Evolutionary conservation across 495 filamentous ascomycete species (phyloP), one percentile per base, ranked within the genome.

Genomic region (Tuber indicum): DNA sequence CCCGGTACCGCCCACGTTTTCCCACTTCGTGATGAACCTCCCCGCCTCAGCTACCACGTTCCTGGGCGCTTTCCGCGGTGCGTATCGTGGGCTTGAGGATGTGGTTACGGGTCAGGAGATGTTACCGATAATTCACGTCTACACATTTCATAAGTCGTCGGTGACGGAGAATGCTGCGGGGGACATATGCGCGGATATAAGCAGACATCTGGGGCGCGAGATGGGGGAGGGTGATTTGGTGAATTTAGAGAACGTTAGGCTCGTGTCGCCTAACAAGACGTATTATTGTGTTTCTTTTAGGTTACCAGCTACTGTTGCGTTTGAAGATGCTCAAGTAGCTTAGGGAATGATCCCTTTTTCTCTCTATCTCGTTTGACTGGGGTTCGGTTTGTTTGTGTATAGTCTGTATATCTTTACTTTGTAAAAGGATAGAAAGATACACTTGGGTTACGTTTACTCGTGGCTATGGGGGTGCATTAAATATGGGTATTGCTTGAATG

Each of bases 261-360:
- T 96, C 75, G 96, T 99, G 75, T 92, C 94, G 78, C 96, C 96
- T 45, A 91, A 91, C 77, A 98, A 99, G 88, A 89, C 90, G 82
- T 98, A 98, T 93, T 98, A 96, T 84, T 98, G 96, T 84, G 94
- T 93, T 12, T 96, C 90, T 78, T 98, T 99, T 84, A 88, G 93
- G 73, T 79, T 99, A 69, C 96, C 96, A 41, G 79, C 83, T 39
- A 90, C 92, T 83, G 93, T 97, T 3, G 96, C 94, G 70, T 97
- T 97, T 85, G 86, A 77, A 14, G 72, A 80, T 9, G 45, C 44
- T 14, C 36, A 72, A 58, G 71, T 9, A 39, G 52, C 14, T 19
- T 66, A 19, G 26, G 36, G 26, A 7, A 26, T 66, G 6, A 17
- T 66, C 12, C 10, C 26, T 62, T 62, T 32, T 26, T 16, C 10